Evolutionary conservation across 2,329 filamentous ascomycete genomes (phyloP), one percentile per base, ranked within the genome.

Genomic region (Aspergillus sergii): DNA sequence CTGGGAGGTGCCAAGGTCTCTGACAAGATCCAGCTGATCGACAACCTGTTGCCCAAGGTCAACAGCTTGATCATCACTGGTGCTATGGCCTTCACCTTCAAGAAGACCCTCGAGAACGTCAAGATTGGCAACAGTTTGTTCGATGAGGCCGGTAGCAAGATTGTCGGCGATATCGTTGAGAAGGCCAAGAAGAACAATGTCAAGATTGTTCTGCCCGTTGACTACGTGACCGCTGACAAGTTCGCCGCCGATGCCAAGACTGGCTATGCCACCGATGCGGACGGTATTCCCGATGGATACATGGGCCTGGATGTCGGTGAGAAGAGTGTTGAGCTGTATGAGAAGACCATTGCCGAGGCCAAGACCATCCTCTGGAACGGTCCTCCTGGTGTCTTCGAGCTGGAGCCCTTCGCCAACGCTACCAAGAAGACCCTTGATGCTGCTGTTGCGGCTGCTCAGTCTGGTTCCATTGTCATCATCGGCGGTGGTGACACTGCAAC

Each of bases 341-440:
- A 94, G 85, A 84, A 90, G 77, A 89, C 94, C 71, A 98, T 99
- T 72, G 85, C 86, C 69, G 89, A 94, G 75, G 88, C 94, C 69
- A 89, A 97, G 87, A 99, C 95, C 62, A 97, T 99, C 79, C 91
- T 99, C 68, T 99, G 95, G 95, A 99, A 99, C 85, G 95, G 95
- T 61, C 95, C 95, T 60, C 89, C 94, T 19, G 95, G 95, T 80
- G 95, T 99, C 72, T 99, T 99, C 75, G 95, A 99, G 87, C 91
- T 98, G 76, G 92, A 97, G 66, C 90, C 91, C 78, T 99, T 99
- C 79, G 92, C 94, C 75, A 89, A 85, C 67, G 95, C 93, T 73
- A 99, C 95, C 76, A 96, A 97, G 88, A 86, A 88, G 66, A 97
- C 92, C 57, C 89, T 99, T 71, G 92, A 97, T 75, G 92, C 93